A percentile compares a stretch with the other conserved stretches of the same genome.
phyloP scores from a whole-genome alignment of 768 basidiomycete genomes.

The Solioccasus polychromus region DNA sequence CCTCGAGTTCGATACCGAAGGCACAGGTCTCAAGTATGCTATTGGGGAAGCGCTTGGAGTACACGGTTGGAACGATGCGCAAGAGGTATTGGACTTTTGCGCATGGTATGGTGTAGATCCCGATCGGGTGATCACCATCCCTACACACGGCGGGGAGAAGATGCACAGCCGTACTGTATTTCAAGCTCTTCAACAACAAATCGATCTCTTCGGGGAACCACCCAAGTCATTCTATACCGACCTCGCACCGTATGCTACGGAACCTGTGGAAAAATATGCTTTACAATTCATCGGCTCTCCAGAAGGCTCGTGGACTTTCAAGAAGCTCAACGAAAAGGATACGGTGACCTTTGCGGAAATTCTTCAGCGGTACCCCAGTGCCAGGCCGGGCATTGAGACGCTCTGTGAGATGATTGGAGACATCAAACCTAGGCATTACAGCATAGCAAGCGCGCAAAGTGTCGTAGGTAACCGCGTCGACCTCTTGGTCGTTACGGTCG shows the following conservation, averaged over 20 bases:
- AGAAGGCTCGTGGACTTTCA: conserved; percentile 89
- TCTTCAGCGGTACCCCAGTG: conserved; percentile 69
- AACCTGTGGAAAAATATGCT: conserved; percentile 68
- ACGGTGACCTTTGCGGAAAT: conserved; percentile 93
- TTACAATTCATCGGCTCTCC: conserved; percentile 91
- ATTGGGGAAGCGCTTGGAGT: conserved; percentile 97
- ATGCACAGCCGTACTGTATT: conserved; percentile 93
- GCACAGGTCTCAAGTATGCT: conserved; percentile 91
- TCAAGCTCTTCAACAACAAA: conserved; percentile 93
- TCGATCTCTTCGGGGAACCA: conserved; percentile 94
- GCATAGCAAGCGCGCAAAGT: conserved; percentile 93
- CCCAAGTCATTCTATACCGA: conserved; percentile 94
- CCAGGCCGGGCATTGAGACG: conserved; percentile 77
- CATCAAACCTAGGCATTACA: conserved; percentile 97
- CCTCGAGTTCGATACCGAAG: conserved; percentile 89
- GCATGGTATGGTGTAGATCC: conserved; percentile 88
- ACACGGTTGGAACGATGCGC: conserved; percentile 95
- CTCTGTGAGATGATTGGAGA: conserved; percentile 89
- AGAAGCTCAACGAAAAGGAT: conserved; percentile 93
- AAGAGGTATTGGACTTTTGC: conserved; percentile 88
- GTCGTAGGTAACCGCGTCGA: conserved; percentile 95
- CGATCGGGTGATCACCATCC: conserved; percentile 75
- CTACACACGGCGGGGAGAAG: conserved; percentile 59
- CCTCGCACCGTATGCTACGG: conserved; percentile 72
- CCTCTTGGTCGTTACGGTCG: conserved; percentile 92